A percentile compares a stretch with the other conserved stretches of the same genome.
These are phyloP conservation scores for Paspalum vaginatum DNA, from an alignment of 176 grass and related monocot genomes.

Conservation along the genomic window DNA sequence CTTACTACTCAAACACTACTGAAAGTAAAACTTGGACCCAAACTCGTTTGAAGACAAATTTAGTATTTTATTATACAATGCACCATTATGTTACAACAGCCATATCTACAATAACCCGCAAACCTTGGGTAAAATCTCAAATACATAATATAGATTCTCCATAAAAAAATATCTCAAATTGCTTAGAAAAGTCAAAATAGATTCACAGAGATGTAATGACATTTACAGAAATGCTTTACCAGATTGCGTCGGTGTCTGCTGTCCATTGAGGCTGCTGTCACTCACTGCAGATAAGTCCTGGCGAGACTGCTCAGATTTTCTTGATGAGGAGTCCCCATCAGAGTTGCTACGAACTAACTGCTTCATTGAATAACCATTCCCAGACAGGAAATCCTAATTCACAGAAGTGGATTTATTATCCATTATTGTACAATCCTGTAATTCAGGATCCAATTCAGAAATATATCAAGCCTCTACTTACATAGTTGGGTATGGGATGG, in stretches of 20 bases:
- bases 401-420: slow-evolving; percentile 32
- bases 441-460: slow-evolving; percentile 35
- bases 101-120: background rate
- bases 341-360: slow-evolving; percentile 50
- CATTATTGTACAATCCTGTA: background rate
- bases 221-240: slow-evolving; percentile 47
- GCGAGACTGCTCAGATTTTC: slow-evolving; percentile 56
- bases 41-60: background rate
- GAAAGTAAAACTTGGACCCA: background rate
- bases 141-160: background rate
- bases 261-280: slow-evolving; percentile 60
- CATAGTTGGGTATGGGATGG: slow-evolving; percentile 44
- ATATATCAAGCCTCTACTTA: slow-evolving; percentile 29
- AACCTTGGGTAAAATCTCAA: slow-evolving; percentile 4
- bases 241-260: slow-evolving; percentile 53
- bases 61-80: background rate
- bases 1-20: background rate
- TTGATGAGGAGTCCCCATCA: slow-evolving; percentile 57
- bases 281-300: slow-evolving; percentile 65
- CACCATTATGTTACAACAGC: slow-evolving; percentile 11
- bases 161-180: background rate
- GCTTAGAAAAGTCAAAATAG: background rate
- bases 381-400: slow-evolving; percentile 45
- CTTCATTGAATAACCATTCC: slow-evolving; percentile 51
- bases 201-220: background rate